Conservation (phyloP, 2,329 filamentous ascomycete species). For the Stachybotrys chlorohalonatus region DNA sequence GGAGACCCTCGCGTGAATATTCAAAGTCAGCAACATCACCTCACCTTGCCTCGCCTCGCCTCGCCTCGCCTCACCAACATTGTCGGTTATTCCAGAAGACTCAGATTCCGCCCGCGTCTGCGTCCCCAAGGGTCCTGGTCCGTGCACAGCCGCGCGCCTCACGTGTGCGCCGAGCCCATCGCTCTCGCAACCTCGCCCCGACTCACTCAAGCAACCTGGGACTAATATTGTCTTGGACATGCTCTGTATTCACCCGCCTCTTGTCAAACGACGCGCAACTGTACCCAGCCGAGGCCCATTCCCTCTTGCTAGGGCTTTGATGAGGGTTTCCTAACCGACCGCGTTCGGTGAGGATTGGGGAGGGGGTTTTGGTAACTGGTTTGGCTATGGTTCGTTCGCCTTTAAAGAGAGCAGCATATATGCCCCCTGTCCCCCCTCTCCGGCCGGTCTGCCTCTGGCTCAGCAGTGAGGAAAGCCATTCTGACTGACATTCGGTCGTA, state of each 20-base stretch:
- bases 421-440: neutral
- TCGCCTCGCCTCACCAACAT: too few species aligned
- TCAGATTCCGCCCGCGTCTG: too few species aligned
- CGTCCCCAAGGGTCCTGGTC: conserved; percentile 1
- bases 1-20: too few species aligned
- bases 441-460: too few species aligned
- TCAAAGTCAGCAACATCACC: too few species aligned
- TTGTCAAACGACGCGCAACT: neutral
- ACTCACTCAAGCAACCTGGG: neutral
- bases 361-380: conserved; percentile 7
- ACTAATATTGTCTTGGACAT: neutral
- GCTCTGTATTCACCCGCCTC: neutral
- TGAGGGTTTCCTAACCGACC: neutral
- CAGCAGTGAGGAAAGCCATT: too few species aligned
- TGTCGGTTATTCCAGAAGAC: too few species aligned
- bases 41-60: too few species aligned
- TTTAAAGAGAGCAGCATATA: too few species aligned
- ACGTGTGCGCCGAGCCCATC: neutral
- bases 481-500: neutral
- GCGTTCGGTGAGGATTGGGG: conserved; percentile 11
- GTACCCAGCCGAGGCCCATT: neutral
- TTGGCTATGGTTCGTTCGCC: neutral
- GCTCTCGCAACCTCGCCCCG: neutral
- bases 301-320: neutral
- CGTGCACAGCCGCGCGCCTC: conserved; percentile 6